These are phyloP conservation scores for Kodamaea nitidulidarum DNA, from an alignment of 805 yeast genomes.

Conservation along the genomic window DNA sequence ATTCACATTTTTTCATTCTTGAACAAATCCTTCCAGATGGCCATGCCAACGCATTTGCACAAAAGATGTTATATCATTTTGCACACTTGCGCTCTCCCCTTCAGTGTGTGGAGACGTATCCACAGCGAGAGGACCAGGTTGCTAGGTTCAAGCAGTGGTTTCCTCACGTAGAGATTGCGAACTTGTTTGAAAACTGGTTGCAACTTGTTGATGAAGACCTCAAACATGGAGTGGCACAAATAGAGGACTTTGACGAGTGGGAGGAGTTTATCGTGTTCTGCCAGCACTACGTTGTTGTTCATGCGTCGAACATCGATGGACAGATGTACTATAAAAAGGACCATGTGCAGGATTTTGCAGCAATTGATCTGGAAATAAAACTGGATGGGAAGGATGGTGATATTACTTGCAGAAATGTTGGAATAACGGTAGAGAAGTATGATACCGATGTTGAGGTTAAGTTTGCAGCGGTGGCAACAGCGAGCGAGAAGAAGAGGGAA, in stretches of 20 bases:
- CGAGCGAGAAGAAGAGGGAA: constrained; percentile 7
- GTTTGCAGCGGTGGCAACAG: constrained; percentile 36
- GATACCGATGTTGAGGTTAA: constrained; percentile 27
- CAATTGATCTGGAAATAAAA: too few species aligned
- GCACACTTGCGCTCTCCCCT: constrained; percentile 62
- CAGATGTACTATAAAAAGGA: not conserved
- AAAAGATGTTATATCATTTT: constrained; percentile 73
- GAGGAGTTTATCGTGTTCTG: constrained; percentile 75
- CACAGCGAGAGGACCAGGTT: constrained; percentile 45
- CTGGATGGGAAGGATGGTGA: too few species aligned
- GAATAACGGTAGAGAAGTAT: not conserved
- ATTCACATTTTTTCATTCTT: constrained; percentile 58
- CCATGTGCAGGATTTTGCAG: not conserved
- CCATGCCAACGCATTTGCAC: constrained; percentile 59
- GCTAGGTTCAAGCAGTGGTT: constrained; percentile 50
- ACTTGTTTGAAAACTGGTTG: constrained; percentile 59
- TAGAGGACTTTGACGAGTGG: constrained; percentile 79
- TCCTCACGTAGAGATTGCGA: constrained; percentile 45
- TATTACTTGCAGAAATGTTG: too few species aligned
- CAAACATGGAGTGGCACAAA: constrained; percentile 38
- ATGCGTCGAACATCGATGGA: constrained; percentile 46
- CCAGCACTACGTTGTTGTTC: constrained; percentile 68
- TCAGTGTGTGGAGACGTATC: constrained; percentile 58
- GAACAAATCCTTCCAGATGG: constrained; percentile 75
- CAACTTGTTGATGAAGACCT: constrained; percentile 34